Conservation (phyloP, 768 basidiomycete genomes). For the Paxillus rubicundulus region DNA sequence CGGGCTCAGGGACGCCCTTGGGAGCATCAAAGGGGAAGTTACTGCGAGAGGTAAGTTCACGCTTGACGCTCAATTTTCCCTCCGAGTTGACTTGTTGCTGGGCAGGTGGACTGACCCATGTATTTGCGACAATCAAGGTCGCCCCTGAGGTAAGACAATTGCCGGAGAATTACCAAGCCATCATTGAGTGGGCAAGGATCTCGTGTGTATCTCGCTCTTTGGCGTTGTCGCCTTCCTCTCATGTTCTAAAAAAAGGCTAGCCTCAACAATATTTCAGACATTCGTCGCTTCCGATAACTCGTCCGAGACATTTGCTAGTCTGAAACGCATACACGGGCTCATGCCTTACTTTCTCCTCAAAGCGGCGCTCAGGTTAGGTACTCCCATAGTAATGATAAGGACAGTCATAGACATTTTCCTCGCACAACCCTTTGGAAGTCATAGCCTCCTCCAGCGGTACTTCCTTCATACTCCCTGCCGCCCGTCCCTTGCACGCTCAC, state of each 20-base stretch:
- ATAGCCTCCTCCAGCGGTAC: constrained; percentile 85
- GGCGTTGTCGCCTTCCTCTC: constrained; percentile 5
- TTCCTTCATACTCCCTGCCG: constrained; percentile 8
- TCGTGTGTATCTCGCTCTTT: constrained; percentile 59
- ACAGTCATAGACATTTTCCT: constrained; percentile 91
- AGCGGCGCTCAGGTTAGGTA: constrained; percentile 86
- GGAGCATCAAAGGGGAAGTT: constrained; percentile 90
- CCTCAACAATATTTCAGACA: constrained; percentile 94
- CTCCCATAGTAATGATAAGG: constrained; percentile 95
- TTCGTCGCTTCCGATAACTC: constrained; percentile 92
- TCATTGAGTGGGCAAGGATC: constrained; percentile 95
- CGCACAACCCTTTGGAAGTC: constrained; percentile 94
- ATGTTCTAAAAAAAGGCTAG: constrained; percentile 54
- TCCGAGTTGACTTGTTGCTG: constrained; percentile 4
- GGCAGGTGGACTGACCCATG: constrained; percentile 80
- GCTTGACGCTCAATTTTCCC: background rate
- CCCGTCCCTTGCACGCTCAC: constrained; percentile 1
- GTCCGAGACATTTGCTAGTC: constrained; percentile 79
- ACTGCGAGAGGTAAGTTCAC: constrained; percentile 68
- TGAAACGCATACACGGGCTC: constrained; percentile 91
- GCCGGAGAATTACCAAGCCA: constrained; percentile 82
- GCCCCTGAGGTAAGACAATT: constrained; percentile 75
- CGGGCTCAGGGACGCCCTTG: constrained; percentile 76
- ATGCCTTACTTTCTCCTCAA: constrained; percentile 99
- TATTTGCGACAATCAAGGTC: constrained; percentile 86